Evolutionary conservation across 2,329 filamentous ascomycete genomes (phyloP).

Genomic region (Clarireedia monteithiana): DNA sequence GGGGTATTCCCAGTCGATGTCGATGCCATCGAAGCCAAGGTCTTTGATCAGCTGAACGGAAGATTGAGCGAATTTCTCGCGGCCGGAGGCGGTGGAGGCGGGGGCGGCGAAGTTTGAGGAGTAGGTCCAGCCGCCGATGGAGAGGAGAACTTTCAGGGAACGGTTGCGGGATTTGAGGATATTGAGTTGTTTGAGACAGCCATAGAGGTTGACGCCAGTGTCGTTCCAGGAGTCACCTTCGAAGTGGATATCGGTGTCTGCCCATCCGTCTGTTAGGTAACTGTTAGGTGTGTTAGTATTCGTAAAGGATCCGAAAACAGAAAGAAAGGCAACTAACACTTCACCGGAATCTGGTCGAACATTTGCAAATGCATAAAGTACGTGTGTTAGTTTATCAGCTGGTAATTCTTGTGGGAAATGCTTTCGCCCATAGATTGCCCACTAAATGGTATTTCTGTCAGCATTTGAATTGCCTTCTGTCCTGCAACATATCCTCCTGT

Average conservation of each 20-base stretch:
- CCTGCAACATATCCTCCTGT: too few relatives aligned
- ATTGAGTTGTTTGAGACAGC: slow-evolving; percentile 82
- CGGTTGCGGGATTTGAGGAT: slow-evolving; percentile 75
- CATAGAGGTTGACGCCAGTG: slow-evolving; percentile 72
- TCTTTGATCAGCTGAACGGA: slow-evolving; percentile 72
- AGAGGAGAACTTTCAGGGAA: slow-evolving; percentile 76
- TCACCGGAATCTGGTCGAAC: slow-evolving; percentile 71
- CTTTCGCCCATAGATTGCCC: slow-evolving; percentile 80
- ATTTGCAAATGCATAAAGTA: slow-evolving; percentile 89
- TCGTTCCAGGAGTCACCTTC: slow-evolving; percentile 65
- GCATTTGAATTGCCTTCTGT: background rate
- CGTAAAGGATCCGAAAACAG: background rate
- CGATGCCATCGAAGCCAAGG: slow-evolving; percentile 67
- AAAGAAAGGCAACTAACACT: slow-evolving; percentile 42
- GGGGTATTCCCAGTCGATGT: slow-evolving; percentile 65
- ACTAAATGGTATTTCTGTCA: slow-evolving; percentile 19
- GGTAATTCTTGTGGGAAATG: slow-evolving; percentile 81
- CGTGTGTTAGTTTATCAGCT: slow-evolving; percentile 72
- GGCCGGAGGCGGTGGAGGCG: slow-evolving; percentile 61
- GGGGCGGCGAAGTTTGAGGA: slow-evolving; percentile 73
- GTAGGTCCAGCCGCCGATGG: slow-evolving; percentile 91
- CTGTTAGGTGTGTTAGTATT: slow-evolving; percentile 10
- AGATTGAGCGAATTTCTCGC: slow-evolving; percentile 62
- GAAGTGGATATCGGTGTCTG: slow-evolving; percentile 42
- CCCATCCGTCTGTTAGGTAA: slow-evolving; percentile 53